A percentile compares a stretch with the other conserved stretches of the same genome.
Evolutionary conservation across 768 basidiomycete species (phyloP).

Genomic region (Calocybe gangraenosa): DNA sequence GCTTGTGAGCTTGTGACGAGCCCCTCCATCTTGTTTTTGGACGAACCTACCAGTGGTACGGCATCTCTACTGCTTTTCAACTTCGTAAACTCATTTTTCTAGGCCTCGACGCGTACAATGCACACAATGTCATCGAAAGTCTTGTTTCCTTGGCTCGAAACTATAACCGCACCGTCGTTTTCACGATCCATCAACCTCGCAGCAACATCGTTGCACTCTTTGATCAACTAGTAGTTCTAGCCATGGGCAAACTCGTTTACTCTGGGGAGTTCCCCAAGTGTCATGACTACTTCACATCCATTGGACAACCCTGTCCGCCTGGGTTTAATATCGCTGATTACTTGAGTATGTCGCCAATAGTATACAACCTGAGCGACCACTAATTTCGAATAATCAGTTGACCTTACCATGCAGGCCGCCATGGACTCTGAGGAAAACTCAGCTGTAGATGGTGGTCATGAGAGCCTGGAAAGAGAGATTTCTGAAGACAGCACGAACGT

Average conservation of each 20-base stretch:
- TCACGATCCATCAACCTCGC: slow-evolving; percentile 97
- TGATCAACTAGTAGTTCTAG: slow-evolving; percentile 85
- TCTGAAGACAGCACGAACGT: slow-evolving; percentile 39
- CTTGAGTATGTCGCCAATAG: slow-evolving; percentile 59
- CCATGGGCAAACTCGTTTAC: slow-evolving; percentile 80
- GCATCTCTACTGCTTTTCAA: not conserved
- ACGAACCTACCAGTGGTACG: slow-evolving; percentile 94
- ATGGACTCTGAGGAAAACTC: slow-evolving; percentile 31
- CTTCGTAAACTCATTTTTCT: not conserved
- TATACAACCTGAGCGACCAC: slow-evolving; percentile 3
- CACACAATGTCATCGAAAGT: slow-evolving; percentile 89
- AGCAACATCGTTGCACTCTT: slow-evolving; percentile 97
- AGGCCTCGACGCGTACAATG: slow-evolving; percentile 95
- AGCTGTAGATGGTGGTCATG: slow-evolving; percentile 7
- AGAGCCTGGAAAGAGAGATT: slow-evolving; percentile 23
- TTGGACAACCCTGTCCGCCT: slow-evolving; percentile 82
- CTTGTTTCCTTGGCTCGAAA: slow-evolving; percentile 80
- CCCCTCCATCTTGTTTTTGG: slow-evolving; percentile 92
- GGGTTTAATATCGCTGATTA: slow-evolving; percentile 98
- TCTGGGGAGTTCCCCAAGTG: slow-evolving; percentile 74
- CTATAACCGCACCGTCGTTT: slow-evolving; percentile 93
- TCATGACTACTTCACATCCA: slow-evolving; percentile 73
- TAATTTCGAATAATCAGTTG: slow-evolving; percentile 39
- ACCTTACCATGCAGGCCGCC: slow-evolving; percentile 63
- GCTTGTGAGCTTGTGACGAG: slow-evolving; percentile 98